Conservation (phyloP, 495 filamentous ascomycete genomes). For the Penicillium samsonianum region DNA sequence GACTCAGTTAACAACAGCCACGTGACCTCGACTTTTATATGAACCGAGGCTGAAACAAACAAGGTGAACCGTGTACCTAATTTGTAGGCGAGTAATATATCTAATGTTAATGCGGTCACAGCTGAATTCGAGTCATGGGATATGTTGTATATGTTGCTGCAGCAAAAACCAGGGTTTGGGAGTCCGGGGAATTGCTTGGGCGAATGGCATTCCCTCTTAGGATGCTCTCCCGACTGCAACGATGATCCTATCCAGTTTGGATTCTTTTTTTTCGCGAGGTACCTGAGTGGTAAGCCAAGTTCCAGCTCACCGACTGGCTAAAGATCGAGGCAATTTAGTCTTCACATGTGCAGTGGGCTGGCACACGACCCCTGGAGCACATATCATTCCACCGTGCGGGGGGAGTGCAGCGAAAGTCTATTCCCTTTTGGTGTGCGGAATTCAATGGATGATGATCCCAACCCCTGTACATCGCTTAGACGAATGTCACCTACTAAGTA, state of each 20-base stretch:
- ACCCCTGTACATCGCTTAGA: constrained; percentile 15
- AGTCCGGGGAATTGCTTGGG: background rate
- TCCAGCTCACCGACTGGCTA: background rate
- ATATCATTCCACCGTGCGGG: constrained; percentile 22
- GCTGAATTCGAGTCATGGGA: background rate
- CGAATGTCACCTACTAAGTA: constrained; percentile 10
- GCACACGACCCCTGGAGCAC: constrained; percentile 8
- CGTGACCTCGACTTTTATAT: constrained; percentile 1
- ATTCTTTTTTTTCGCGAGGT: constrained; percentile 1
- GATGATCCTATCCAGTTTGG: constrained; percentile 5
- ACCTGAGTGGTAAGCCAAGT: background rate
- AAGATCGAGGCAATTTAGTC: background rate
- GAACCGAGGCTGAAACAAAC: background rate
- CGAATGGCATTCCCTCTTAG: background rate
- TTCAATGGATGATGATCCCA: constrained; percentile 19
- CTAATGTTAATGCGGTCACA: background rate
- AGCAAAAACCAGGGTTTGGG: background rate
- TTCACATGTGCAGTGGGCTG: background rate
- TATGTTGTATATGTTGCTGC: background rate
- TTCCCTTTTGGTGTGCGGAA: constrained; percentile 19
- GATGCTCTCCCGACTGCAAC: background rate
- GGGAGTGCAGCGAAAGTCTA: constrained; percentile 13
- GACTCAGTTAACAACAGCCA: background rate
- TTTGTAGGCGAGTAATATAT: background rate
- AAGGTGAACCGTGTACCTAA: background rate